Conservation (phyloP, 2,329 filamentous ascomycete genomes). For the Emericellopsis atlantica region DNA sequence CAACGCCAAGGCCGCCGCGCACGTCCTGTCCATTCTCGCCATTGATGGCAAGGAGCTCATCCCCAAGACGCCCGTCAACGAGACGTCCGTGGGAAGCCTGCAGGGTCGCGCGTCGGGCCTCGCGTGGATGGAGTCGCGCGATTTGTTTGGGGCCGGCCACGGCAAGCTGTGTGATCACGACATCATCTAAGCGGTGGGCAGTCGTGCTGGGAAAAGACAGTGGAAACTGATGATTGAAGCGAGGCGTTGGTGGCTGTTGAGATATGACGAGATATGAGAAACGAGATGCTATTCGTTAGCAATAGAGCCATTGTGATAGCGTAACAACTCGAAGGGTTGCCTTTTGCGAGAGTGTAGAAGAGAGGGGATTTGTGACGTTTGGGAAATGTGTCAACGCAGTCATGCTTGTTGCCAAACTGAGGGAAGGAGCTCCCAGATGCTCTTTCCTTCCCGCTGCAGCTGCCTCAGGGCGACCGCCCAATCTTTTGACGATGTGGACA, state of each 20-base stretch:
- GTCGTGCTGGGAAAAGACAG: not conserved
- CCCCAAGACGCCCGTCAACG: slow-evolving; percentile 10
- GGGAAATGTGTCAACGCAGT: no score
- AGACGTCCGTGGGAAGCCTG: slow-evolving; percentile 2
- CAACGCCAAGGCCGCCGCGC: slow-evolving; percentile 31
- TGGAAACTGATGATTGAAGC: not conserved
- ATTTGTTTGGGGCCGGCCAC: not conserved
- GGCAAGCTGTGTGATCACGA: slow-evolving; percentile 3
- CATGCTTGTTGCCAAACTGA: no score
- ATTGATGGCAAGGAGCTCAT: slow-evolving; percentile 10
- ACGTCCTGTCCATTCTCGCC: slow-evolving; percentile 19
- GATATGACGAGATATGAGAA: not conserved
- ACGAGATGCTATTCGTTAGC: not conserved
- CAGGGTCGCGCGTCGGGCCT: not conserved
- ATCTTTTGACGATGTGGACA: no score
- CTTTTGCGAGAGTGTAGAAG: not conserved
- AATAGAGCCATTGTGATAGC: not conserved
- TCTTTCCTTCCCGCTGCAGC: no score
- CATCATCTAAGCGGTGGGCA: not conserved
- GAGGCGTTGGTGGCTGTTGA: not conserved
- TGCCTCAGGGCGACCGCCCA: no score
- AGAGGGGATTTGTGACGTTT: not conserved
- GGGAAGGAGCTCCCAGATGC: no score
- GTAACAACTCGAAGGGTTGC: no score
- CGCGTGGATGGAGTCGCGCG: not conserved